Conservation (phyloP, 2,329 filamentous ascomycete species). For the Ophidiomyces ophidiicola region DNA sequence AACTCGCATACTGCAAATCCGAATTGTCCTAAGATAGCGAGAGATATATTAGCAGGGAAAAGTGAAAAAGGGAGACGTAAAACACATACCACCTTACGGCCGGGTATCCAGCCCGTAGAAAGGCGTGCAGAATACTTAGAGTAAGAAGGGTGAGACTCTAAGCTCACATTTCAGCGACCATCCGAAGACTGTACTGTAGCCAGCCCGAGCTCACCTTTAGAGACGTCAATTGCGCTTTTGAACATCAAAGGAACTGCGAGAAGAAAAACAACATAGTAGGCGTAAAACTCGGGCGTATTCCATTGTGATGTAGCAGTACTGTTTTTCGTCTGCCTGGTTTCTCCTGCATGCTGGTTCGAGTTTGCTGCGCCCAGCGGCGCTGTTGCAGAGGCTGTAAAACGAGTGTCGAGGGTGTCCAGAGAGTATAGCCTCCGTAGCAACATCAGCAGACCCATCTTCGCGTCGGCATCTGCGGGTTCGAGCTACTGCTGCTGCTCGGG, state of each 20-base stretch:
- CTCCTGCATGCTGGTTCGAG: not conserved
- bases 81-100: slow-evolving; percentile 65
- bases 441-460: slow-evolving; percentile 36
- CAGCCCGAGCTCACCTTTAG: slow-evolving; percentile 49
- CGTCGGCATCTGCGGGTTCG: slow-evolving; percentile 20
- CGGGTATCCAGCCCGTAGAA: slow-evolving; percentile 77
- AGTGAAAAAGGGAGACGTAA: not conserved
- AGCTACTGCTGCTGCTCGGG: not conserved
- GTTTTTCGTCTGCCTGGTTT: slow-evolving; percentile 28
- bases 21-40: slow-evolving; percentile 58
- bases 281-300: slow-evolving; percentile 71
- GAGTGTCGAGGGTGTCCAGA: slow-evolving; percentile 56
- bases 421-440: slow-evolving; percentile 47
- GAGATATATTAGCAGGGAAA: slow-evolving; percentile 5
- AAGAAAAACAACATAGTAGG: slow-evolving; percentile 62
- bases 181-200: not conserved
- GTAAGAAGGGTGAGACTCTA: slow-evolving; percentile 74
- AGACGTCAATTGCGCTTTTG: slow-evolving; percentile 76
- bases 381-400: slow-evolving; percentile 58
- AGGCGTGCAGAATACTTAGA: slow-evolving; percentile 58
- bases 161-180: slow-evolving; percentile 1
- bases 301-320: slow-evolving; percentile 57
- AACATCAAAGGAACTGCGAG: slow-evolving; percentile 72
- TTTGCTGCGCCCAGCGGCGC: slow-evolving; percentile 36
- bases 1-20: slow-evolving; percentile 74